Evolutionary conservation across 116 monocot genomes (phyloP).

Genomic region (Phalaenopsis hybrid): DNA sequence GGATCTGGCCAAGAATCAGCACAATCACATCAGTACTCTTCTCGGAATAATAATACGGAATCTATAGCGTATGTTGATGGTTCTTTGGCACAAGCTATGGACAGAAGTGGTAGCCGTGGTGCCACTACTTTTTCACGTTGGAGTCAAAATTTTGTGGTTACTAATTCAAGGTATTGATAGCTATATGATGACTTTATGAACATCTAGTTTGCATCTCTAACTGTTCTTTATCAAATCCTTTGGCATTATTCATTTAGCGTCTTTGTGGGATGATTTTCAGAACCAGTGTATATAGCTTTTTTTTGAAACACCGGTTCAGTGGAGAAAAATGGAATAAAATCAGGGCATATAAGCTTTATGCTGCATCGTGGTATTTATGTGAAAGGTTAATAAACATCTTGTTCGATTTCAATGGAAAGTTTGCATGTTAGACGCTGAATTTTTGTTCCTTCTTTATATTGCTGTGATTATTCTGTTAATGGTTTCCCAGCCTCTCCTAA

Average conservation of each 20-base stretch:
- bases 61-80: conserved; percentile 2
- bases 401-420: neutral
- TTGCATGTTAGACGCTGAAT: neutral
- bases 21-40: conserved; percentile 11
- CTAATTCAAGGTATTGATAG: conserved; percentile 21
- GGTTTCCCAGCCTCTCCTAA: neutral
- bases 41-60: conserved; percentile 18
- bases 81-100: conserved; percentile 16
- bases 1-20: conserved; percentile 12
- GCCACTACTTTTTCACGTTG: conserved; percentile 3
- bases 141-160: conserved; percentile 8
- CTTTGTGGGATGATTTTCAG: neutral
- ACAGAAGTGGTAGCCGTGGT: neutral
- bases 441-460: too few species aligned
- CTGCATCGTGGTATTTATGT: neutral
- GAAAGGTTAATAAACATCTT: neutral
- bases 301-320: neutral
- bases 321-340: neutral
- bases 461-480: neutral
- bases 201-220: neutral
- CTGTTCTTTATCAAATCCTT: neutral
- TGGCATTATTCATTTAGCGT: neutral
- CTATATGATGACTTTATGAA: neutral
- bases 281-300: neutral
- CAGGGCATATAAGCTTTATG: neutral